phyloP scores from a whole-genome alignment of 2,329 filamentous ascomycete species.

The Sporothrix luriei region DNA sequence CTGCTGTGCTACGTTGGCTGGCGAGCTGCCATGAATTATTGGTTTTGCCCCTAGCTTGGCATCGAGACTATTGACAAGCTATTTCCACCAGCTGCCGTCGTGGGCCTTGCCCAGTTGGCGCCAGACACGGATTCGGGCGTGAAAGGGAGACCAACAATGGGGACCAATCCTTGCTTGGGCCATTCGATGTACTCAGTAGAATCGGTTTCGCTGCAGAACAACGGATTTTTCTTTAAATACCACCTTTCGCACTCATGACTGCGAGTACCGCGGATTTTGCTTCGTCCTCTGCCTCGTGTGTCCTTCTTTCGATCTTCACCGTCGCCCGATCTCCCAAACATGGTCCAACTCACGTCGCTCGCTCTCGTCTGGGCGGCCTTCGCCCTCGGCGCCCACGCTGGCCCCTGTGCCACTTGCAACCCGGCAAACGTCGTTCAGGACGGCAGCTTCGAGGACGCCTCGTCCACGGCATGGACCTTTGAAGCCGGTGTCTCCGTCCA shows the following conservation, averaged over 20 bases:
- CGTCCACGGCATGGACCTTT: neutral
- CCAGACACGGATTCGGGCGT: neutral
- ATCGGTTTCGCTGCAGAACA: neutral
- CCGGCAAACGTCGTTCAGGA: conserved; percentile 2
- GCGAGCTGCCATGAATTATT: neutral
- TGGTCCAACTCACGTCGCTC: neutral
- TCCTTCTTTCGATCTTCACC: neutral
- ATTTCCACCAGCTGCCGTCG: neutral
- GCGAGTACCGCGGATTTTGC: neutral
- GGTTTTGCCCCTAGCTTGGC: neutral
- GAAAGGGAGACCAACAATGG: neutral
- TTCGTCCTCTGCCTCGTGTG: neutral
- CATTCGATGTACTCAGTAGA: too few relatives aligned
- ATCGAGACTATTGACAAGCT: neutral
- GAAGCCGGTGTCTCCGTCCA: conserved; percentile 1
- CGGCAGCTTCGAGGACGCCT: neutral
- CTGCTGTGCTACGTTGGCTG: neutral
- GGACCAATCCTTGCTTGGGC: too few relatives aligned
- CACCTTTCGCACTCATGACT: neutral
- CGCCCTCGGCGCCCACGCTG: neutral
- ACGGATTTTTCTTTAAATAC: neutral
- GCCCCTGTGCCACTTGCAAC: neutral
- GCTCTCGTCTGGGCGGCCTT: conserved; percentile 2
- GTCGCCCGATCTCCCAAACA: neutral
- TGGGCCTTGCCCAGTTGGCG: neutral